Percentiles rank a stretch among this genome's conserved stretches.
Evolutionary conservation across 2,329 filamentous ascomycete species (phyloP).

Genomic region (Paecilomyces dactylethromorphus): DNA sequence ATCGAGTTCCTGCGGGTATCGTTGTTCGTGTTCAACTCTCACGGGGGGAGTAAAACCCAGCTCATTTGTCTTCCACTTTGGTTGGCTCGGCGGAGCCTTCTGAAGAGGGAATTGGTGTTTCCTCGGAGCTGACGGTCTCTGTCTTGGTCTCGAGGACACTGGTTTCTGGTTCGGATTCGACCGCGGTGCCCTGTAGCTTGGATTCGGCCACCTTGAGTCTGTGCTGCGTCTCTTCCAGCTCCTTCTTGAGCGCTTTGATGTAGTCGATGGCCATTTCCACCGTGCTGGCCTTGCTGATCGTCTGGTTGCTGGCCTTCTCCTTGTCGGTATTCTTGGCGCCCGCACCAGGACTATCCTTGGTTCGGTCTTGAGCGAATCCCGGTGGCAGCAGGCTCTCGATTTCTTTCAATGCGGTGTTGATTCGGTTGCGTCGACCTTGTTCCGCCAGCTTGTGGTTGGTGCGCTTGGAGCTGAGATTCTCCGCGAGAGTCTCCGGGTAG

Average conservation of each 20-base stretch:
- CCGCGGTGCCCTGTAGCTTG: constrained; percentile 38
- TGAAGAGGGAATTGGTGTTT: background rate
- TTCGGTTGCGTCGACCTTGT: constrained; percentile 88
- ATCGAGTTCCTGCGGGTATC: background rate
- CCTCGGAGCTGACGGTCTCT: background rate
- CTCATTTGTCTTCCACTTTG: background rate
- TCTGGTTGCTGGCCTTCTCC: constrained; percentile 41
- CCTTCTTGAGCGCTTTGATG: constrained; percentile 75
- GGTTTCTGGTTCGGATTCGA: background rate
- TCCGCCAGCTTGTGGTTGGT: constrained; percentile 98
- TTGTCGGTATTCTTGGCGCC: constrained; percentile 36
- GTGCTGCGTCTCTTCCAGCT: constrained; percentile 59
- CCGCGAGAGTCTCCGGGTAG: constrained; percentile 85
- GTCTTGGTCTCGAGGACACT: background rate
- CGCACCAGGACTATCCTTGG: constrained; percentile 22
- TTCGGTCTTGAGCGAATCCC: constrained; percentile 36
- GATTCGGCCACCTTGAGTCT: constrained; percentile 61
- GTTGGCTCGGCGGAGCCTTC: background rate
- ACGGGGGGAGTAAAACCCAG: background rate
- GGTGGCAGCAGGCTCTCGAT: constrained; percentile 80
- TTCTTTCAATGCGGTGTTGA: constrained; percentile 87
- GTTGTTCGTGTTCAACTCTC: background rate
- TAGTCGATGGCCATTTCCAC: constrained; percentile 97
- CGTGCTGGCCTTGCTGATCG: constrained; percentile 89
- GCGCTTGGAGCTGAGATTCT: constrained; percentile 89